Evolutionary conservation across 257 asterid species (phyloP).

Genomic region (Striga asiatica): DNA sequence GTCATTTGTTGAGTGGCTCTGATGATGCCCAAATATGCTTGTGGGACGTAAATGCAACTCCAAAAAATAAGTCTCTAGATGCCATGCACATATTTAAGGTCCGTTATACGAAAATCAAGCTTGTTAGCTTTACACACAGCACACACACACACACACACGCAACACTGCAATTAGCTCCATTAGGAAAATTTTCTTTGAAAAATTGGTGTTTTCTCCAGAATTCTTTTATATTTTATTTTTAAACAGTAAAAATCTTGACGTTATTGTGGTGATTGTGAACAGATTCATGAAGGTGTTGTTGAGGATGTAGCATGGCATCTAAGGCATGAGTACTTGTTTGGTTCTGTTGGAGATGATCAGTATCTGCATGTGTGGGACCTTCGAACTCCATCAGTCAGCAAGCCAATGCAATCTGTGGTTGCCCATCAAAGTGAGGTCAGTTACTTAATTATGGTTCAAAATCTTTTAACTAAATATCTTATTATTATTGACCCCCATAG

Average conservation of each 20-base stretch:
- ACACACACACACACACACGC: no score
- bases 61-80: slow-evolving; percentile 55
- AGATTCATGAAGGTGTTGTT: slow-evolving; percentile 80
- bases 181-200: neutral
- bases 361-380: slow-evolving; percentile 66
- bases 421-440: slow-evolving; percentile 80
- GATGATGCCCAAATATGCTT: slow-evolving; percentile 77
- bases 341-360: slow-evolving; percentile 80
- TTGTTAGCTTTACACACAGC: neutral
- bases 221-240: no score
- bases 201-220: neutral
- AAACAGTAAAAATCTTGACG: neutral
- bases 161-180: neutral
- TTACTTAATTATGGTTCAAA: slow-evolving; percentile 5
- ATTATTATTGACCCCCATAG: neutral
- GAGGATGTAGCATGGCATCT: slow-evolving; percentile 89
- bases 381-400: slow-evolving; percentile 39
- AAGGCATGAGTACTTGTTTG: slow-evolving; percentile 70
- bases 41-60: slow-evolving; percentile 72
- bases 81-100: slow-evolving; percentile 78
- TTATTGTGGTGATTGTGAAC: slow-evolving; percentile 1
- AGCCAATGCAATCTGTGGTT: slow-evolving; percentile 67
- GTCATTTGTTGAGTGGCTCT: slow-evolving; percentile 72
- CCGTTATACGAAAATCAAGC: neutral
- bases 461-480: neutral